phyloP scores from a whole-genome alignment of 768 basidiomycete species.

The Pisolithus albus region DNA sequence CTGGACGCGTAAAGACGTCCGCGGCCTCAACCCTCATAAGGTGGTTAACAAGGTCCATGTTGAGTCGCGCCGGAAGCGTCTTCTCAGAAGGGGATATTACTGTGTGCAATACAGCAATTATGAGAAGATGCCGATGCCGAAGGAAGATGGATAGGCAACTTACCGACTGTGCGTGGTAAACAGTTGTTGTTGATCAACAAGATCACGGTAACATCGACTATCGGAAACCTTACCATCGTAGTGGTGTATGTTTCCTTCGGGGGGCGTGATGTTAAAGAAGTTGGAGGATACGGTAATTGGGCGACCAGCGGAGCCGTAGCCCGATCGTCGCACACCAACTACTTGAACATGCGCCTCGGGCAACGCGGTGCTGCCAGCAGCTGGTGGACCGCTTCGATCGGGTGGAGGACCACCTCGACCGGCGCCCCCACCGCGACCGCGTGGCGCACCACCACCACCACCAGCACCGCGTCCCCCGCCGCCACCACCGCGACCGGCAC shows the following conservation, averaged over 20 bases:
- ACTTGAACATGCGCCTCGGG: constrained; percentile 37
- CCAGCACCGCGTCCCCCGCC: constrained; percentile 29
- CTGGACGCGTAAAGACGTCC: constrained; percentile 64
- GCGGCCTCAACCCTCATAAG: constrained; percentile 55
- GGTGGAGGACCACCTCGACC: constrained; percentile 25
- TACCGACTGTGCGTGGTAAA: constrained; percentile 15
- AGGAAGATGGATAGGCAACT: not conserved
- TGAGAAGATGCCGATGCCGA: constrained; percentile 6
- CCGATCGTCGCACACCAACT: constrained; percentile 64
- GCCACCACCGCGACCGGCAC: constrained; percentile 30
- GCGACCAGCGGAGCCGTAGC: constrained; percentile 53
- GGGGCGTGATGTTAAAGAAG: constrained; percentile 57
- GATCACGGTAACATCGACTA: constrained; percentile 1
- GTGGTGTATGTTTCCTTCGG: constrained; percentile 61
- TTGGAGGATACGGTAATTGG: constrained; percentile 43
- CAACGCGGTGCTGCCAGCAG: constrained; percentile 27
- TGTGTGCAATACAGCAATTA: constrained; percentile 17
- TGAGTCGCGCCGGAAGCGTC: constrained; percentile 56
- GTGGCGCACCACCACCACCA: constrained; percentile 15
- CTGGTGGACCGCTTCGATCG: constrained; percentile 12
- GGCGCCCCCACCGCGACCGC: constrained; percentile 23
- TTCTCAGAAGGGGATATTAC: constrained; percentile 68
- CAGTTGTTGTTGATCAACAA: constrained; percentile 16
- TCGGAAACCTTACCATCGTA: constrained; percentile 58
- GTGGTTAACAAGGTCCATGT: constrained; percentile 60